Evolutionary conservation across 768 basidiomycete genomes (phyloP).

Genomic region (Suillus placidus): DNA sequence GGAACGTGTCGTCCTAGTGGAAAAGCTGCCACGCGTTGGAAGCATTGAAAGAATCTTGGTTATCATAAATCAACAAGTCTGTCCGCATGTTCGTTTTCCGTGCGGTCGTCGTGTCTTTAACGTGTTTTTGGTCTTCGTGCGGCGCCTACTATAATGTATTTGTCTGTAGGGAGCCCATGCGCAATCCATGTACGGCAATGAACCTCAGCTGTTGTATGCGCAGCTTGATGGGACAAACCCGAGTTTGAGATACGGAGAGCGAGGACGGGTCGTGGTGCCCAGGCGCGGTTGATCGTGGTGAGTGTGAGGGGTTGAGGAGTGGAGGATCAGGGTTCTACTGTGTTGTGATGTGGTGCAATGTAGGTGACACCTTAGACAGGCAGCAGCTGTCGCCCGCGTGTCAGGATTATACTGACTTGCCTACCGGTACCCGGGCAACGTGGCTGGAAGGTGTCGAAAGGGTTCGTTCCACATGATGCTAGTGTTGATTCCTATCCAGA

Average conservation of each 20-base stretch:
- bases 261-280: conserved; percentile 21
- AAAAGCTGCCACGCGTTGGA: not conserved
- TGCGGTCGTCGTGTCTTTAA: not conserved
- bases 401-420: conserved; percentile 15
- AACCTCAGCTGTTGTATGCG: conserved; percentile 8
- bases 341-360: conserved; percentile 1
- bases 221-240: conserved; percentile 12
- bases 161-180: conserved; percentile 16
- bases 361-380: conserved; percentile 30
- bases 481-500: not conserved
- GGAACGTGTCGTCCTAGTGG: conserved; percentile 3
- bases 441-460: not conserved
- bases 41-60: not conserved
- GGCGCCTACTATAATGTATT: not conserved
- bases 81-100: not conserved
- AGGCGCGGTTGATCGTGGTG: conserved; percentile 28
- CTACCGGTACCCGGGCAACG: conserved; percentile 15
- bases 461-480: not conserved
- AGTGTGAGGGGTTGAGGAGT: not conserved
- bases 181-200: conserved; percentile 17
- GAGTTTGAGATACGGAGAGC: conserved; percentile 30
- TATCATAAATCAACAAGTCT: conserved; percentile 1
- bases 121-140: not conserved
- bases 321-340: not conserved
- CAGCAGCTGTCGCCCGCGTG: conserved; percentile 17